Conservation (phyloP, 176 grass and related monocot species). For the Cenchrus americanus region DNA sequence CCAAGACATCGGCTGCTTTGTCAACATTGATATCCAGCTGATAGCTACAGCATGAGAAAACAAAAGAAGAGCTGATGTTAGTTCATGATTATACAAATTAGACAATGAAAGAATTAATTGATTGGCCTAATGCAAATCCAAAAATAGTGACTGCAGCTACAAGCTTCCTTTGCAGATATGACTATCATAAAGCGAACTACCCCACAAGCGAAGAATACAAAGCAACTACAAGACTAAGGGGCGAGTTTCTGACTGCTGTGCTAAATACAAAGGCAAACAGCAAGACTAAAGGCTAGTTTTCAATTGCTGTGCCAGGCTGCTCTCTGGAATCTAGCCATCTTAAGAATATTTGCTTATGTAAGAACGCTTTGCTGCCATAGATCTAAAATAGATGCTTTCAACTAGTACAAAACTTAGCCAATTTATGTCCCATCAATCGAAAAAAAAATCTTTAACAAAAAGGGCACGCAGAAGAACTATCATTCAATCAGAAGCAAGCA, state of each 20-base stretch:
- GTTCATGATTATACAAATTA: constrained; percentile 20
- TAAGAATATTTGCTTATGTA: background rate
- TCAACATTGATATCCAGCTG: constrained; percentile 81
- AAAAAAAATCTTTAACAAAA: background rate
- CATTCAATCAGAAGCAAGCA: constrained; percentile 1
- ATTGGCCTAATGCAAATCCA: constrained; percentile 21
- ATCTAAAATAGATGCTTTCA: constrained; percentile 4
- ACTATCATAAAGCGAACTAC: constrained; percentile 4
- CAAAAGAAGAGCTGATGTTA: constrained; percentile 33
- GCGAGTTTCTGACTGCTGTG: background rate
- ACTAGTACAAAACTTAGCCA: background rate
- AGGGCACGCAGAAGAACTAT: background rate
- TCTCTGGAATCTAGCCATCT: background rate
- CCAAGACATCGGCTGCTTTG: constrained; percentile 68
- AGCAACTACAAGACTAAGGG: constrained; percentile 1
- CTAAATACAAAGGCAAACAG: background rate
- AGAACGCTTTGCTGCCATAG: background rate
- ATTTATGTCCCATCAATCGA: background rate
- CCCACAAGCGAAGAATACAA: constrained; percentile 3
- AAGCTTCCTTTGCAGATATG: constrained; percentile 36
- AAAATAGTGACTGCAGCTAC: constrained; percentile 25
- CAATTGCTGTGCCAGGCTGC: background rate
- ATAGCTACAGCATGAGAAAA: constrained; percentile 62
- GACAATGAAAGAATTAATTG: constrained; percentile 29
- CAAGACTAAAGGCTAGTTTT: background rate